Base-by-base conservation (phyloP, 192 early-diverging fungal genomes). In the Spinellus fusiger region DNA sequence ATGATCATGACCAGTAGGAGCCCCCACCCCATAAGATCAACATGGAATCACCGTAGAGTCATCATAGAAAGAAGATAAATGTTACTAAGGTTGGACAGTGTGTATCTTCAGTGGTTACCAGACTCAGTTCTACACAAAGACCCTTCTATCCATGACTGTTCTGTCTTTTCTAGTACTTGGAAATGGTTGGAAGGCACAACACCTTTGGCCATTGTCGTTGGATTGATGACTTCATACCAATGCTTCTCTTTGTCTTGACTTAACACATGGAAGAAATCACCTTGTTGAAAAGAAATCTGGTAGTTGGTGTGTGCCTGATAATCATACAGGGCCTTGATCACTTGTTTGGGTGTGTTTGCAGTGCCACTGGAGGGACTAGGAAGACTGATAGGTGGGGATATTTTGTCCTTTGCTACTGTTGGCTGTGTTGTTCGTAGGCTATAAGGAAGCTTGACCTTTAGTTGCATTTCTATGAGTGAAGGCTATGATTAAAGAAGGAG, bases 231-330 rank as follows among this genome's bases (percentile, higher is more conserved):
- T 38, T 89, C 85, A 68, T 86, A 91, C 85, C 85, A 89, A 56
- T 77, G 59, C 33, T 83, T 79, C n/a, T 88, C 86, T 48, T 84
- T 81, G 20, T 80, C 84, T 4, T 38, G 44, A 13, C n/a, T n/a
- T n/a, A n/a, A n/a, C n/a, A 90, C 88, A 52, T 88, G 83, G 72
- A 88, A 90, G 66, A 88, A 90, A 47, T 90, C 88, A 54, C 87
- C 88, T 52, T 84, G 82, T 53, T 74, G 74, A 56, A 90, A 90
- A 38, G 86, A 83, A n/a, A 90, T 73, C 65, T 90, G 85, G 22
- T 76, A 65, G 46, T 54, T 69, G 26, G 74, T 79, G 49, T 79
- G 66, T 16, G 84, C 84, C 12, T 76, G 68, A 61, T 90, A 88
- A 77, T 83, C 80, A 64, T 81, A 83, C 20, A 84, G 65, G 15